Base-by-base conservation (phyloP, 2,329 filamentous ascomycete genomes). In the Trichoderma sp. region DNA sequence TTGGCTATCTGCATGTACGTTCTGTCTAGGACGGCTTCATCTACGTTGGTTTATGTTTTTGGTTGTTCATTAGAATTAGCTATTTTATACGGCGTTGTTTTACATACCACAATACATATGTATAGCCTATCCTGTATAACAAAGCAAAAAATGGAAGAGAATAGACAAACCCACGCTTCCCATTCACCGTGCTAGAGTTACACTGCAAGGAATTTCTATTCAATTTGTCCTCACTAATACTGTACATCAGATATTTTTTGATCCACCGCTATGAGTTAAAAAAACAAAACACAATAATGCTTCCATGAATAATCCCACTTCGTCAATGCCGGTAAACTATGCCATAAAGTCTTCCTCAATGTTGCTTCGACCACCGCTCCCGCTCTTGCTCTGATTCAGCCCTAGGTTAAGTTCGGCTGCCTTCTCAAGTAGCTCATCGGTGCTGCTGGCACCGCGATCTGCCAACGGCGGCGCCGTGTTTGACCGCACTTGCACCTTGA, bases 401-500 rank as follows among this genome's bases (percentile, higher is more conserved):
- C 79, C 80, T 68, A 86, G 75, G 20, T 82, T 83, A 73, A 86
- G 77, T 70, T 80, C 78, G 2, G 82, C 81, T 43, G 84, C 81
- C 74, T 83, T 82, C 61, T 83, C 82, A 13, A 84, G 80, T n/a
- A 87, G 77, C 39, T 85, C 76, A 73, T 81, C 74, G 70, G 79
- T 74, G 63, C 81, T 77, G 59, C 78, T 73, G 17, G 53, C 26
- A 20, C 61, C 66, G 13, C 55, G 55, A 34, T 67, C 26, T n/a
- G 70, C 68, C 30, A 72, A 71, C 4, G 79, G 78, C 1, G 75
- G 74, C 6, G 77, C 76, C 13, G 73, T 76, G 39, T 76, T 77
- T 7, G 80, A 80, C 32, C 85, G 84, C 7, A 88, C 83, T 74
- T 87, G 84, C 9, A 89, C 86, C 74, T 86, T 85, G 28, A 90